Base-by-base conservation (phyloP, 768 basidiomycete genomes). In the Hebeloma cylindrosporum region DNA sequence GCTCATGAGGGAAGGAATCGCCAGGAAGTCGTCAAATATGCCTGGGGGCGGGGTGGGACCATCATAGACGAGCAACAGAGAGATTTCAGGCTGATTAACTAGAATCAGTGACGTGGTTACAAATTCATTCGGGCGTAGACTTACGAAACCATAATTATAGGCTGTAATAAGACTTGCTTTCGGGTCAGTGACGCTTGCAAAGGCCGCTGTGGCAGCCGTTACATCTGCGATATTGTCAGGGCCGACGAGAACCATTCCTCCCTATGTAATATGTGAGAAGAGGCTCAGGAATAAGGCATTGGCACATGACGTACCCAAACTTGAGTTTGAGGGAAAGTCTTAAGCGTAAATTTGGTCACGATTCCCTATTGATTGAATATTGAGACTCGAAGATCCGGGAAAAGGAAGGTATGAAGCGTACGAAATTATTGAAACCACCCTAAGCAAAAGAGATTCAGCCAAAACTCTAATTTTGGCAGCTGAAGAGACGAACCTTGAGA, bases 341-440 rank as follows among this genome's bases (percentile, higher is more conserved):
- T 72, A 13, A 83, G 43, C 0, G 74, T 78, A 51, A 84, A 77
- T 30, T 61, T 67, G 2, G 81, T 83, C 4, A 83, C 78, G 26
- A 83, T 77, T 2, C 82, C 83, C 71, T 72, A 8, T 38, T 52
- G 30, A 28, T 14, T 11, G 20, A 26, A 6, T 7, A 16, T 17
- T 10, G n/a, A 35, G 29, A 25, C 7, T 2, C n/a, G n/a, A 7
- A 21, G 16, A n/a, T n/a, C 16, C 23, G 25, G 5, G 7, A 13
- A 2, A 18, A n/a, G n/a, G n/a, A 22, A n/a, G n/a, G n/a, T n/a
- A 21, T 21, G 16, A 17, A 14, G 25, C 40, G 43, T 37, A 66
- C 70, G 41, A 79, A 82, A 48, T 83, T 84, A 51, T 84, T 82
- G 51, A 68, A 58, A 9, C 80, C 80, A 26, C 82, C 83, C 80